A percentile compares a stretch with the other conserved stretches of the same genome.
These are phyloP conservation scores for Phytophthora melonis DNA, from an alignment of 352 stramenopile genomes.

Conservation along the genomic window DNA sequence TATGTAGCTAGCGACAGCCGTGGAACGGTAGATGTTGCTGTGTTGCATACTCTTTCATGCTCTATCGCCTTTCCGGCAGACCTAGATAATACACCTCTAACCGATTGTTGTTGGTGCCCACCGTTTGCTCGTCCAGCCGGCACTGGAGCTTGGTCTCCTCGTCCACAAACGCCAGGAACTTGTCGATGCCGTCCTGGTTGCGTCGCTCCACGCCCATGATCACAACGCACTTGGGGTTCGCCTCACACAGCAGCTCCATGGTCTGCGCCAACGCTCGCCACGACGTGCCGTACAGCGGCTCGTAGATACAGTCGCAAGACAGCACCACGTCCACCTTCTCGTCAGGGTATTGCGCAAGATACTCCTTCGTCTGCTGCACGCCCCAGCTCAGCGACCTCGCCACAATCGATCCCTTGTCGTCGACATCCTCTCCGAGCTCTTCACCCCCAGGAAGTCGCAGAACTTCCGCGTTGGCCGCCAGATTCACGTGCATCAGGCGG, in stretches of 20 bases:
- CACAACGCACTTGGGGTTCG: conserved; percentile 66
- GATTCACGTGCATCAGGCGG: conserved; percentile 84
- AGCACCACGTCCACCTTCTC: conserved; percentile 92
- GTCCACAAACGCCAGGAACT: conserved; percentile 75
- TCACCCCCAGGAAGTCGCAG: conserved; percentile 36
- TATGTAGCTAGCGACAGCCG: conserved; percentile 4
- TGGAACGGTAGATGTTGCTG: not conserved
- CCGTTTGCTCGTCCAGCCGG: conserved; percentile 53
- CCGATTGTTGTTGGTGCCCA: conserved; percentile 63
- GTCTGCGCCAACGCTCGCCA: conserved; percentile 90
- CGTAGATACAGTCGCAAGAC: conserved; percentile 96
- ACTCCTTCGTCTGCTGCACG: conserved; percentile 64
- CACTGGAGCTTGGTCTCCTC: conserved; percentile 56
- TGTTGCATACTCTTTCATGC: conserved; percentile 23
- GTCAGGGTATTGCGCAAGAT: conserved; percentile 57
- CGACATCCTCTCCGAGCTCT: conserved; percentile 24
- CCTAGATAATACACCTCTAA: conserved; percentile 78
- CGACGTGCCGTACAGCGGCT: conserved; percentile 93
- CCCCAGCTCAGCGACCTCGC: conserved; percentile 84
- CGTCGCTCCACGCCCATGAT: conserved; percentile 84
- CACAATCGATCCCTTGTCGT: conserved; percentile 51
- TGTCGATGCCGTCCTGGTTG: conserved; percentile 84
- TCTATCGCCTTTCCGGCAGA: conserved; percentile 24
- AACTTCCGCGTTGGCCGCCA: conserved; percentile 55
- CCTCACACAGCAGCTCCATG: conserved; percentile 80